Evolutionary conservation across 352 stramenopile genomes (phyloP).

Genomic region (Globisporangium lucens): DNA sequence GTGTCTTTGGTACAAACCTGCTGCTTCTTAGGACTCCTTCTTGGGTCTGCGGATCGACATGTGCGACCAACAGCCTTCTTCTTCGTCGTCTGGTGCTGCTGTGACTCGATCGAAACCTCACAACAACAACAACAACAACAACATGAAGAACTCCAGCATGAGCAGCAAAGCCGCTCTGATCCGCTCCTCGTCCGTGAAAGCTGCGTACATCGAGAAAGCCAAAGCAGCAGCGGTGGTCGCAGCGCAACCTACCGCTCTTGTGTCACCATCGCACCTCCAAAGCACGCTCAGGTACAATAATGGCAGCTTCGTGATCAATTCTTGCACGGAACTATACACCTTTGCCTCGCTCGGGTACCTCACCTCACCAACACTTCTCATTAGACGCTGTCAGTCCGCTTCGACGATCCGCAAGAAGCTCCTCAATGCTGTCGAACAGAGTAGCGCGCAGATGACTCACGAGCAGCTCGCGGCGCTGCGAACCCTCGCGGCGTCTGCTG

Average conservation of each 20-base stretch:
- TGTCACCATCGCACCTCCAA: conserved; percentile 22
- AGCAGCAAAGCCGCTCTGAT: neutral
- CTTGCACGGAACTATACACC: too few species aligned
- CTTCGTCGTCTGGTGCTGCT: neutral
- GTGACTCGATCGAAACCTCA: conserved; percentile 1
- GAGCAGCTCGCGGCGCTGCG: conserved; percentile 41
- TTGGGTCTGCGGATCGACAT: conserved; percentile 33
- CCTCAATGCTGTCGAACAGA: conserved; percentile 49
- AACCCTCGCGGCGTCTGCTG: conserved; percentile 22
- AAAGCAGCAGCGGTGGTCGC: neutral
- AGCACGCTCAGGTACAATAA: conserved; percentile 24
- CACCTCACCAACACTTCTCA: neutral
- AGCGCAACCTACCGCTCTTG: conserved; percentile 6
- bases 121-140: neutral
- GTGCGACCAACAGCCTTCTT: conserved; percentile 9
- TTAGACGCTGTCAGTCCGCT: conserved; percentile 61
- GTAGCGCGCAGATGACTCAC: conserved; percentile 28
- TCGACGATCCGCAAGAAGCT: conserved; percentile 70
- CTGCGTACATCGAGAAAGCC: conserved; percentile 8
- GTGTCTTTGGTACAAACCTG: neutral
- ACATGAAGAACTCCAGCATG: neutral
- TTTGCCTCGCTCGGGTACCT: too few species aligned
- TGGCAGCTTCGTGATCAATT: neutral
- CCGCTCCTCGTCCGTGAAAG: conserved; percentile 9
- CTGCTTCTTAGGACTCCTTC: conserved; percentile 20